Evolutionary conservation across 208 protist species (phyloP).

Genomic region (Wallacemonas sp.): DNA sequence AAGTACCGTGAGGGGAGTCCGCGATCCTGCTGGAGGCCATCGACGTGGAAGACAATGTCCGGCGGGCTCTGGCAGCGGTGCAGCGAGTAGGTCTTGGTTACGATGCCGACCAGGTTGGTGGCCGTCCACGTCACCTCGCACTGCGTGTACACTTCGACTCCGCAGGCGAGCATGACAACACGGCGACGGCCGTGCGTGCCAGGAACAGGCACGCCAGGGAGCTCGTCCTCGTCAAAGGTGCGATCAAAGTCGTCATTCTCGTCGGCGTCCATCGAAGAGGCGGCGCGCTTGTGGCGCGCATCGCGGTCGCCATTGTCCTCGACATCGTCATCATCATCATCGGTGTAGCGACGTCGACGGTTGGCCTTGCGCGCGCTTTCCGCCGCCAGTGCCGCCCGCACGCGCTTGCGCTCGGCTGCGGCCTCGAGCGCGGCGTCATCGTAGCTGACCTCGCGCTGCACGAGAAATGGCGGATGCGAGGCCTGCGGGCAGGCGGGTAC

Average conservation of each 20-base stretch:
- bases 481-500: constrained; percentile 46
- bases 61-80: constrained; percentile 80
- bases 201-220: constrained; percentile 7
- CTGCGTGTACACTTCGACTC: constrained; percentile 54
- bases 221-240: constrained; percentile 1
- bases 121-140: constrained; percentile 80
- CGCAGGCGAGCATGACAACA: constrained; percentile 50
- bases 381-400: not conserved
- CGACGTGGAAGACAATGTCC: constrained; percentile 59
- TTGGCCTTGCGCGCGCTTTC: not conserved
- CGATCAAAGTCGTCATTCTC: not conserved
- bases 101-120: constrained; percentile 55
- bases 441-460: constrained; percentile 33
- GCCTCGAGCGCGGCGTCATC: constrained; percentile 12
- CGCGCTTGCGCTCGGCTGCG: not conserved
- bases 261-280: not conserved
- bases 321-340: constrained; percentile 13
- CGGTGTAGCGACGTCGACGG: too few relatives aligned
- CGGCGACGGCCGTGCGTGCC: constrained; percentile 8
- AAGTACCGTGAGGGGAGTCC: constrained; percentile 28
- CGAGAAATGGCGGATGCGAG: constrained; percentile 32
- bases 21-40: constrained; percentile 25
- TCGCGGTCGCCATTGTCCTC: not conserved
- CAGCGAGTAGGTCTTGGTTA: constrained; percentile 75
- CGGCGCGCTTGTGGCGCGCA: too few relatives aligned